Base-by-base conservation (phyloP, 768 basidiomycete species). In the Ramaria rubella region DNA sequence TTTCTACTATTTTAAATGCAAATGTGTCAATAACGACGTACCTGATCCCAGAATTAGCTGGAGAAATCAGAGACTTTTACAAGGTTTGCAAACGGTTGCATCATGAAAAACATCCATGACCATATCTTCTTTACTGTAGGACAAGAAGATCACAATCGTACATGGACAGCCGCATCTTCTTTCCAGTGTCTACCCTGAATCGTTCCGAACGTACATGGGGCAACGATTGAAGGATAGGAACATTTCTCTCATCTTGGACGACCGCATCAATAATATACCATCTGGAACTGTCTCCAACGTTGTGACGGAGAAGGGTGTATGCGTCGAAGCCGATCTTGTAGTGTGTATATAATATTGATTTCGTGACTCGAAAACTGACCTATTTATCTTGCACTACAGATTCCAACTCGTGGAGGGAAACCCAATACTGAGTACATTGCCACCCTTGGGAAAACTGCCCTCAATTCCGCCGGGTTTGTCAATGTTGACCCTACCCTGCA, bases 81-180 rank as follows among this genome's bases (percentile, higher is more conserved):
- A n/a, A n/a, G n/a, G n/a, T n/a, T n/a, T n/a, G n/a, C n/a, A n/a
- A n/a, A n/a, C n/a, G n/a, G n/a, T n/a, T n/a, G n/a, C n/a, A n/a
- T n/a, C n/a, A n/a, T n/a, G n/a, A n/a, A n/a, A n/a, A n/a, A n/a
- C n/a, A n/a, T n/a, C n/a, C n/a, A n/a, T n/a, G n/a, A n/a, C n/a
- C n/a, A n/a, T n/a, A n/a, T n/a, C n/a, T n/a, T n/a, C n/a, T n/a
- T n/a, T n/a, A n/a, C n/a, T n/a, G n/a, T n/a, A n/a, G n/a, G n/a
- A n/a, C n/a, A n/a, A n/a, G n/a, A n/a, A n/a, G n/a, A 74, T 87
- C 15, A 84, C 83, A 17, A 74, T 88, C 45, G 77, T 88, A 9
- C 86, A 87, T 11, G 72, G 75, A n/a, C n/a, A n/a, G n/a, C n/a
- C n/a, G n/a, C n/a, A n/a, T n/a, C n/a, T n/a, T n/a, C n/a, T n/a